phyloP scores from a whole-genome alignment of 441 rosid genomes.

The Jatropha multifida region DNA sequence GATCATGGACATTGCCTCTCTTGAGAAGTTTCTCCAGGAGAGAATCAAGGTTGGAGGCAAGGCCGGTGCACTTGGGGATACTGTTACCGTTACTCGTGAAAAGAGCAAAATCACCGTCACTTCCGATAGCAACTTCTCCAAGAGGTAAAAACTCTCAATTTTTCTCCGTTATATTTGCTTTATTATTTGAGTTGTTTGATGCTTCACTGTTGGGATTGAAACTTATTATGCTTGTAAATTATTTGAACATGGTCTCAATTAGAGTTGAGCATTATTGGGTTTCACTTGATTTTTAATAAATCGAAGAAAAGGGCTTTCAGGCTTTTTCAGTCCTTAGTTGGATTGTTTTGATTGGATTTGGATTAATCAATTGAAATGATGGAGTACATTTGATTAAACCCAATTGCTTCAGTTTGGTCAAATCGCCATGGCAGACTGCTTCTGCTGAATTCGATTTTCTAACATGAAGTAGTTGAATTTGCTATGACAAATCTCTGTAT shows the following conservation, averaged over 20 bases:
- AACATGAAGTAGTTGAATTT: background rate
- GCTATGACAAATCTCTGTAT: background rate
- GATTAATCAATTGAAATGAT: too few species aligned
- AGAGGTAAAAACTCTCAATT: slow-evolving; percentile 40
- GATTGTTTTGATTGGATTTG: too few species aligned
- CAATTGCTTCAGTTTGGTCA: background rate
- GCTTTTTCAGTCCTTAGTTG: background rate
- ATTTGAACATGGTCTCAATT: too few species aligned
- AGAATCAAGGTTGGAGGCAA: background rate
- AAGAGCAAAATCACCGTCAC: slow-evolving; percentile 40
- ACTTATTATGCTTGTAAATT: too few species aligned
- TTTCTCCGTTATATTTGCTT: too few species aligned
- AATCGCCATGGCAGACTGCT: background rate
- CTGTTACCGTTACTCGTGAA: background rate
- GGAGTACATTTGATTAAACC: background rate
- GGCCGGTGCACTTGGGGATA: background rate
- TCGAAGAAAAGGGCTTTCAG: background rate
- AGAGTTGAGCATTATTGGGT: too few species aligned
- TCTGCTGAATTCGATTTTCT: background rate
- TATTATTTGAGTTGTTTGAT: too few species aligned
- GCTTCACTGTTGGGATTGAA: too few species aligned
- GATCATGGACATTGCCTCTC: background rate
- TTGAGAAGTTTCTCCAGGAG: background rate
- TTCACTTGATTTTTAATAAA: background rate
- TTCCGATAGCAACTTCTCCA: slow-evolving; percentile 62